Evolutionary conservation across 108 stramenopile genomes (phyloP), one percentile per base, ranked within the genome.

Genomic region (Ochromonas danica): DNA sequence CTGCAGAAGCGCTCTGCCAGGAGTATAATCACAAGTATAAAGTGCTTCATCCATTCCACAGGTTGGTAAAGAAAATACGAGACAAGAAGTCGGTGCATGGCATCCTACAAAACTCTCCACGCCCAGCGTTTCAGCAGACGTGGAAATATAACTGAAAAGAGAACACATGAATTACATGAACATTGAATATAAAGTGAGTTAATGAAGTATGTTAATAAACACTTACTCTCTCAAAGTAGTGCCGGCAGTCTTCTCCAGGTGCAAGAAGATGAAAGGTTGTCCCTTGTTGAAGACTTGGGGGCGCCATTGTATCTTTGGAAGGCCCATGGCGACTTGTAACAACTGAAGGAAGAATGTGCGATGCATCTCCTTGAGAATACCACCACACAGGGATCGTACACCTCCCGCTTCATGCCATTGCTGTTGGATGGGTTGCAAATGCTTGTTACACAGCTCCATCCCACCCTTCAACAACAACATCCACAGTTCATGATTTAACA

Each of bases 181-280:
- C 45, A 51, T 51, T 51, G 22, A n/a, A n/a, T 51, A 14, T 51
- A 51, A 51, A 51, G 22, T 51, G 45, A 51, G 45, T 14, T 14
- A 51, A 51, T 51, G 45, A 51, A 51, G 22, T 22, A n/a, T 51
- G 6, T 6, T 51, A 14, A 14, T 51, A 22, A 51, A 22, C 22
- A 83, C 39, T 33, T 78, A 35, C 33, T 31, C 1, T 14, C 82
- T 31, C 27, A 83, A 31, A 1, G 70, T 60, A 6, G 35, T 45
- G 0, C 82, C 82, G 14, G 71, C 78, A 39, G 61, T 63, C 71
- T 83, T 83, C 43, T 83, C 82, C 71, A 70, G 39, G 79, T 83
- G 82, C 14, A 83, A 40, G 61, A 83, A 83, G 6, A 83, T 33
- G 41, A 83, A 83, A 33, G 82, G 82, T 57, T 22, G n/a, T n/a